Base-by-base conservation (phyloP, 768 basidiomycete genomes). In the Melanogaster broomeanus region DNA sequence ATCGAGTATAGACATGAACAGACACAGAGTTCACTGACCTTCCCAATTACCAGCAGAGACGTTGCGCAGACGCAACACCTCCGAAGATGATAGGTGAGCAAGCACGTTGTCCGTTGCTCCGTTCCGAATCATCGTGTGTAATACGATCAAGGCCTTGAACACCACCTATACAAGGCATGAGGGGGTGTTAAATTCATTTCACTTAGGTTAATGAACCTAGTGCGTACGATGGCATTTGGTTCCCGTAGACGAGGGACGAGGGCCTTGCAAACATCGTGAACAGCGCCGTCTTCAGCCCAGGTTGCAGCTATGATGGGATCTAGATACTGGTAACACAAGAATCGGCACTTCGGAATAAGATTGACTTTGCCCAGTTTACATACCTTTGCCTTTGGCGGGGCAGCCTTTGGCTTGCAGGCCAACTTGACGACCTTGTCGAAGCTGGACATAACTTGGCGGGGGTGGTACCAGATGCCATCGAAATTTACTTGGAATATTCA, bases 341-440 rank as follows among this genome's bases (percentile, higher is more conserved):
- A 48, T 48, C 38, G 53, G 44, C 22, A 49, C 33, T 39, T 7
- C 16, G 3, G 11, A 10, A 7, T 33, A 34, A n/a, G n/a, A 40
- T 38, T 34, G 19, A 6, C 3, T 16, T 18, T 4, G 21, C n/a
- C n/a, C 24, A 31, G 15, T 7, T 18, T 2, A 67, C 72, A 16
- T 53, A 93, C 95, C 82, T 99, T 99, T 57, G 93, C 74, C 74
- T 99, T 99, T 55, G 97, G 97, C 2, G 92, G 86, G 2, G 93
- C 92, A 41, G 91, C 84, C 75, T 98, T 98, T 50, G 95, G 92
- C 79, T 98, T 98, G 75, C 94, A 98, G 13, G 96, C 97, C 67
- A 92, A 74, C 74, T 96, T 97, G 61, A 98, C 90, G 64, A 90
- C 86, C 78, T 98, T 91, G 77, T 91, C 89, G 71, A 80, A 89